These are phyloP conservation scores for Arachnomyces sp. DNA, from an alignment of 2,329 filamentous ascomycete species.

Conservation along the genomic window DNA sequence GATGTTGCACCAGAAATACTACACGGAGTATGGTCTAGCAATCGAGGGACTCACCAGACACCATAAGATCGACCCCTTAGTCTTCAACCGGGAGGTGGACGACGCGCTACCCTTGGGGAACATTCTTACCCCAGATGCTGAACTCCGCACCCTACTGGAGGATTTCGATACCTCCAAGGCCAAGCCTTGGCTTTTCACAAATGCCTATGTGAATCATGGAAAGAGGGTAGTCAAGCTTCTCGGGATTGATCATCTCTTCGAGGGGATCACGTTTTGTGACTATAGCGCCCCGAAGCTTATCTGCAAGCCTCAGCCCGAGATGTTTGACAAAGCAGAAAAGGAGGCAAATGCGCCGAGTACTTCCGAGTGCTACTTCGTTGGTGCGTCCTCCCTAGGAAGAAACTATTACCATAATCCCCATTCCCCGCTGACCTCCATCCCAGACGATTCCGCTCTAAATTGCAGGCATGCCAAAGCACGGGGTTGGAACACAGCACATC, in stretches of 20 bases:
- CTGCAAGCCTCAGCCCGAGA: slow-evolving; percentile 76
- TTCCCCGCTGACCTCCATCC: slow-evolving; percentile 1
- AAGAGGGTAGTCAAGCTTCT: slow-evolving; percentile 73
- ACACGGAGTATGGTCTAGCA: slow-evolving; percentile 91
- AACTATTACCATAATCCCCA: background rate
- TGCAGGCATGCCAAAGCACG: slow-evolving; percentile 66
- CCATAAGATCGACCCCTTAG: slow-evolving; percentile 88
- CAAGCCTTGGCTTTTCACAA: slow-evolving; percentile 88
- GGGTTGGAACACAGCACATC: slow-evolving; percentile 80
- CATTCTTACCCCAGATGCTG: slow-evolving; percentile 69
- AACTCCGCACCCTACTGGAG: slow-evolving; percentile 65
- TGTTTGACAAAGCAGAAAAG: slow-evolving; percentile 82
- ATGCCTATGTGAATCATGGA: slow-evolving; percentile 86
- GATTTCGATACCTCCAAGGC: slow-evolving; percentile 79
- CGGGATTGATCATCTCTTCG: slow-evolving; percentile 78
- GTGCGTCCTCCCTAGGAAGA: slow-evolving; percentile 44
- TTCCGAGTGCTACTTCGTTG: slow-evolving; percentile 83
- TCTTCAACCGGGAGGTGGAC: slow-evolving; percentile 91
- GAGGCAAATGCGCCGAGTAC: slow-evolving; percentile 63
- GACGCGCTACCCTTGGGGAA: slow-evolving; percentile 83
- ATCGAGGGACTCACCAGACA: slow-evolving; percentile 90
- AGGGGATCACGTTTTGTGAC: slow-evolving; percentile 91
- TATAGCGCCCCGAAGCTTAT: slow-evolving; percentile 65
- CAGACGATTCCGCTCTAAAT: slow-evolving; percentile 82
- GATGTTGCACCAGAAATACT: slow-evolving; percentile 82